Percentiles rank a stretch among this genome's conserved stretches.
Conservation (phyloP, 2,329 filamentous ascomycete species). For the Rugonectria rugulosa region DNA sequence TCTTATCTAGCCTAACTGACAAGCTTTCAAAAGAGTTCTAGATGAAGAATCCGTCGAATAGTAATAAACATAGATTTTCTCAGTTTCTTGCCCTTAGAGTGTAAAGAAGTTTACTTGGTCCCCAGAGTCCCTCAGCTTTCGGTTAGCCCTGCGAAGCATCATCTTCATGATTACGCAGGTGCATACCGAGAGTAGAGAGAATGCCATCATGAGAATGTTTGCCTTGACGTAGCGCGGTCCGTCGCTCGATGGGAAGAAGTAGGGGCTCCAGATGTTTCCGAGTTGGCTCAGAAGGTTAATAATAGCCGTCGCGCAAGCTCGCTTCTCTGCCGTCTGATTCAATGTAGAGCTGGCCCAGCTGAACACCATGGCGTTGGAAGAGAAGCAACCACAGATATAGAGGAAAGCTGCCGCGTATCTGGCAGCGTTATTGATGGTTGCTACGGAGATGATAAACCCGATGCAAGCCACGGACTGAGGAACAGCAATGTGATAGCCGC, state of each 20-base stretch:
- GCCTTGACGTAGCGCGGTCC: conserved; percentile 7
- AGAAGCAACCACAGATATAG: conserved; percentile 29
- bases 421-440: conserved; percentile 30
- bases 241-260: conserved; percentile 32
- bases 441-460: conserved; percentile 35
- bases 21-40: no score
- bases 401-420: conserved; percentile 32
- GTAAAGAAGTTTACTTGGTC: no score
- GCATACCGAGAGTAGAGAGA: not conserved
- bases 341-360: conserved; percentile 46
- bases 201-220: conserved; percentile 10
- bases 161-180: conserved; percentile 4
- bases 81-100: no score
- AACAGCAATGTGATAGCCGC: conserved; percentile 29
- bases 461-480: conserved; percentile 24
- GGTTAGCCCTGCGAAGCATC: conserved; percentile 5
- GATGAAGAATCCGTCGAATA: no score
- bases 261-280: conserved; percentile 38
- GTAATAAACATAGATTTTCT: no score
- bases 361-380: conserved; percentile 45
- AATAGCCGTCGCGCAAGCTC: conserved; percentile 12
- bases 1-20: no score
- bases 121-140: no score
- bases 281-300: conserved; percentile 30
- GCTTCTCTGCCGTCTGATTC: conserved; percentile 46